phyloP scores from a whole-genome alignment of 2,329 filamentous ascomycete species.

The Ophiostoma montium region DNA sequence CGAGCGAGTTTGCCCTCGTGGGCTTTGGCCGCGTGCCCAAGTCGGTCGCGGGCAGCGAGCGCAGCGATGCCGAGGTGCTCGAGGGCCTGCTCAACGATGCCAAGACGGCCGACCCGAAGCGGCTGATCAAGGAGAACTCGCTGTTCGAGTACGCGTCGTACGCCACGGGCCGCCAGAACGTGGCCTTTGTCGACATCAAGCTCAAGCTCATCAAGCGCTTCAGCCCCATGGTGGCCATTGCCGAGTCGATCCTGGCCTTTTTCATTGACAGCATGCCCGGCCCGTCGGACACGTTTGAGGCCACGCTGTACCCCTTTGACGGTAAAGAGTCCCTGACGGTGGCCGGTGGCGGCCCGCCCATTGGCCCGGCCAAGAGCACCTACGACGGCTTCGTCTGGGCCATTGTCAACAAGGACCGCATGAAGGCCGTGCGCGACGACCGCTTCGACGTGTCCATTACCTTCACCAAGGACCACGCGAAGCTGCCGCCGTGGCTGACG shows the following conservation, averaged over 20 bases:
- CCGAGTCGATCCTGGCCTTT: slow-evolving; percentile 57
- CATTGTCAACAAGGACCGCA: slow-evolving; percentile 84
- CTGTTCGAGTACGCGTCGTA: slow-evolving; percentile 79
- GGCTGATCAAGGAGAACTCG: slow-evolving; percentile 70
- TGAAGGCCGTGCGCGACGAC: slow-evolving; percentile 80
- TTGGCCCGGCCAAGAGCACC: slow-evolving; percentile 44
- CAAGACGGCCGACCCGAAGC: slow-evolving; percentile 28
- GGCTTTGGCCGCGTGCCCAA: slow-evolving; percentile 53
- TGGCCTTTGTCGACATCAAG: slow-evolving; percentile 79
- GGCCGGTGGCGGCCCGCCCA: slow-evolving; percentile 30
- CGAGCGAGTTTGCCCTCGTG: slow-evolving; percentile 73
- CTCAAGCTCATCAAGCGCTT: slow-evolving; percentile 72
- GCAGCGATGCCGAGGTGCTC: slow-evolving; percentile 49
- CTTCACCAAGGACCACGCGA: slow-evolving; percentile 79
- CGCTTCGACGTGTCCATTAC: slow-evolving; percentile 92
- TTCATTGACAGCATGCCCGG: slow-evolving; percentile 64
- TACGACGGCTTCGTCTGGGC: slow-evolving; percentile 94
- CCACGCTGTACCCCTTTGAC: slow-evolving; percentile 76
- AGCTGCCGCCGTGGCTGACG: slow-evolving; percentile 78
- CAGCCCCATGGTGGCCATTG: slow-evolving; percentile 52
- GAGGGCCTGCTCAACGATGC: slow-evolving; percentile 34
- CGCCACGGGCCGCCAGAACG: slow-evolving; percentile 80
- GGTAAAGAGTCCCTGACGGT: slow-evolving; percentile 74
- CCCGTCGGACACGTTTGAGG: slow-evolving; percentile 61
- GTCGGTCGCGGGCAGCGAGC: slow-evolving; percentile 15